A percentile compares a stretch with the other conserved stretches of the same genome.
Evolutionary conservation across 2,329 filamentous ascomycete species (phyloP).

Genomic region (Cladophialophora bantiana): DNA sequence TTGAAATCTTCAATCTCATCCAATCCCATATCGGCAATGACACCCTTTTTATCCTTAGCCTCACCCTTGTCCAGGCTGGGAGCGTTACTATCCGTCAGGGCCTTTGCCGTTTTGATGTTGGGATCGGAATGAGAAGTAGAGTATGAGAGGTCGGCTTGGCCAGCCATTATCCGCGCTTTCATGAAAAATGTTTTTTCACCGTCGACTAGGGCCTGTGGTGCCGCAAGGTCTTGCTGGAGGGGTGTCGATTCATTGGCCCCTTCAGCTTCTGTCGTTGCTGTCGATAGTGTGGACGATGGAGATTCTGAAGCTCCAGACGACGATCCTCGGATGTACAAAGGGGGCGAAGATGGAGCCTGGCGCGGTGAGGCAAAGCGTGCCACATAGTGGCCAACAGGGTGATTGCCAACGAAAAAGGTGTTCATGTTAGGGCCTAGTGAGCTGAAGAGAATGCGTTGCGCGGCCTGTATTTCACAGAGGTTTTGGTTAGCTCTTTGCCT

Average conservation of each 20-base stretch:
- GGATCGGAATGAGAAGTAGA: not conserved
- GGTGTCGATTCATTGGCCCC: constrained; percentile 21
- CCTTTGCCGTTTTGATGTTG: constrained; percentile 36
- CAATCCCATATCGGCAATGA: constrained; percentile 7
- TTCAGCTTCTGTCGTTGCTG: constrained; percentile 38
- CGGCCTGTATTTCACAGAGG: constrained; percentile 65
- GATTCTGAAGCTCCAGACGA: not conserved
- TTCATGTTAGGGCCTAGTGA: constrained; percentile 95
- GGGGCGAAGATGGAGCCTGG: constrained; percentile 43
- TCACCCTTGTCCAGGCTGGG: not conserved
- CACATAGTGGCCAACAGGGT: constrained; percentile 82
- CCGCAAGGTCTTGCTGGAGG: constrained; percentile 26
- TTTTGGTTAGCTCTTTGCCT: not conserved
- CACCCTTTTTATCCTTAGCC: constrained; percentile 10
- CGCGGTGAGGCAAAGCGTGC: constrained; percentile 56
- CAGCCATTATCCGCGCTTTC: constrained; percentile 95
- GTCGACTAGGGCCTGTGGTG: constrained; percentile 49
- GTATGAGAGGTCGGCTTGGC: constrained; percentile 77
- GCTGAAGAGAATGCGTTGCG: constrained; percentile 77
- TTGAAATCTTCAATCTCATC: constrained; percentile 78
- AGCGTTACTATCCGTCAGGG: constrained; percentile 59
- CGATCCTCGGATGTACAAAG: constrained; percentile 5
- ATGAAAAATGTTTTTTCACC: constrained; percentile 93
- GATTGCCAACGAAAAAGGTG: constrained; percentile 93
- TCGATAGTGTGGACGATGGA: not conserved